Evolutionary conservation across 345 rosid genomes (phyloP).

Genomic region (Euphorbia peplus): DNA sequence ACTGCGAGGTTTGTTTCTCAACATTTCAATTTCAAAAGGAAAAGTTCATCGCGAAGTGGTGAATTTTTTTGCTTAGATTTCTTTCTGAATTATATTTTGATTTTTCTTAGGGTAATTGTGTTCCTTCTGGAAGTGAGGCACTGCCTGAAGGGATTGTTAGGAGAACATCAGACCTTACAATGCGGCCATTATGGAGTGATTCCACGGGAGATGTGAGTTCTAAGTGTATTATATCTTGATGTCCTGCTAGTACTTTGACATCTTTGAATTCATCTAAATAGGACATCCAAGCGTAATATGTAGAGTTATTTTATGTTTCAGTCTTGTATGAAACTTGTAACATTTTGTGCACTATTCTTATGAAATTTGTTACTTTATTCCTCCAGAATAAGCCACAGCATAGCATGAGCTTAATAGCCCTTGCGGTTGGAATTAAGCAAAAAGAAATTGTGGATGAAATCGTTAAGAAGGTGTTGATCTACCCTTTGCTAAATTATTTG

Average conservation of each 20-base stretch:
- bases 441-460: slow-evolving; percentile 62
- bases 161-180: slow-evolving; percentile 55
- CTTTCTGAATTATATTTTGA: slow-evolving; percentile 9
- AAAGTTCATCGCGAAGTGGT: not conserved
- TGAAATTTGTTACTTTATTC: not conserved
- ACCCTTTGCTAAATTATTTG: slow-evolving; percentile 5
- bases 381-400: slow-evolving; percentile 37
- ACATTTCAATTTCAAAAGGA: not conserved
- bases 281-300: not conserved
- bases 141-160: slow-evolving; percentile 67
- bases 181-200: slow-evolving; percentile 55
- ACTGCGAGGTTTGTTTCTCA: slow-evolving; percentile 60
- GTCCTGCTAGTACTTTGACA: not conserved
- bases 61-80: not conserved
- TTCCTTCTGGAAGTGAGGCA: slow-evolving; percentile 52
- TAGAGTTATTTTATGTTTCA: not conserved
- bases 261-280: not conserved
- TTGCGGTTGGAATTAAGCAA: slow-evolving; percentile 76
- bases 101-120: slow-evolving; percentile 40
- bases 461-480: slow-evolving; percentile 50
- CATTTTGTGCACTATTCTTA: not conserved
- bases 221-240: not conserved
- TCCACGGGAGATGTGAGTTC: slow-evolving; percentile 37
- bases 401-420: slow-evolving; percentile 52
- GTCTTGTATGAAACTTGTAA: not conserved